Evolutionary conservation across 2,329 filamentous ascomycete genomes (phyloP).

Genomic region (Sclerotinia sclerotiorum): DNA sequence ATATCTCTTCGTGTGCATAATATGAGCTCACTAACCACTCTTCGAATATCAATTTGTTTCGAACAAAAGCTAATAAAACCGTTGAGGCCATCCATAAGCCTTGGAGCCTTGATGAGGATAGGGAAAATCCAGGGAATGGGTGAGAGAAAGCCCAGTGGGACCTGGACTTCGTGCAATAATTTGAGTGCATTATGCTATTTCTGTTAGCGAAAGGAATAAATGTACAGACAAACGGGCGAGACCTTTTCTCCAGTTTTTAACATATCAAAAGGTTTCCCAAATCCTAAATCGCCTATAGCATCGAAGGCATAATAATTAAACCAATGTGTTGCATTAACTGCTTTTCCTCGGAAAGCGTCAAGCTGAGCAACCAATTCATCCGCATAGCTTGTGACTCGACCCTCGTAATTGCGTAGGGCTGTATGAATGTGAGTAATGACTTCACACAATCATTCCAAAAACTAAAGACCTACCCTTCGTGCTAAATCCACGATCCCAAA

Average conservation of each 20-base stretch:
- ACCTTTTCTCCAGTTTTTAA: constrained; percentile 25
- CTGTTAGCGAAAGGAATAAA: not conserved
- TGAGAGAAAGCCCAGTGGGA: constrained; percentile 25
- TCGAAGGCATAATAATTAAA: constrained; percentile 36
- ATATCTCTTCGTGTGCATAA: not conserved
- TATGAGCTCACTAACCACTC: constrained; percentile 18
- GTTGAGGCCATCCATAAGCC: constrained; percentile 17
- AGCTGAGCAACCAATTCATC: constrained; percentile 29
- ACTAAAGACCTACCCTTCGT: constrained; percentile 27
- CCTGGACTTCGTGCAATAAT: constrained; percentile 25
- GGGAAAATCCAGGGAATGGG: constrained; percentile 33
- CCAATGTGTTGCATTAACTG: constrained; percentile 31
- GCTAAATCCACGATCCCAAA: constrained; percentile 32
- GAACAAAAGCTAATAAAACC: constrained; percentile 25
- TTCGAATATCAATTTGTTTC: constrained; percentile 26
- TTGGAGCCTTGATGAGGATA: constrained; percentile 29
- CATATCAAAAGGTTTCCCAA: constrained; percentile 35
- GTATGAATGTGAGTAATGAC: not conserved
- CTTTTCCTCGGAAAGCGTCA: constrained; percentile 25
- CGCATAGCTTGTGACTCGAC: constrained; percentile 28
- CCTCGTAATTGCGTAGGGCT: constrained; percentile 34
- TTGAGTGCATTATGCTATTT: constrained; percentile 25
- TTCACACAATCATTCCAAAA: not conserved
- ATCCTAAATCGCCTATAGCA: constrained; percentile 37
- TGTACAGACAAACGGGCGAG: no score